Evolutionary conservation across 192 early-diverging fungal species (phyloP), one percentile per base, ranked within the genome.

Genomic region (Podila minutissima): DNA sequence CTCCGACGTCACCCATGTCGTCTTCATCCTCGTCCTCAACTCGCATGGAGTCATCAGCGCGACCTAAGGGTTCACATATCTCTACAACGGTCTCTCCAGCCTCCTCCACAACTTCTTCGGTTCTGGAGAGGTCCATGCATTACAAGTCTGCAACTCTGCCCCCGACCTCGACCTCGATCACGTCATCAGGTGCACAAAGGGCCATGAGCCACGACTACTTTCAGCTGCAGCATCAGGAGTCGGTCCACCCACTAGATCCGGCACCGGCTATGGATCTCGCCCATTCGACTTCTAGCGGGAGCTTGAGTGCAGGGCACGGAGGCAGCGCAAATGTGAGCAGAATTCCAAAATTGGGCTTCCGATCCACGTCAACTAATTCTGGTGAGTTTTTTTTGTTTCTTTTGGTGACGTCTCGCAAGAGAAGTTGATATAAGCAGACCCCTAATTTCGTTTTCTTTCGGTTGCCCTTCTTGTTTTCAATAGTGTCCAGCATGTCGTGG

Each of bases 181-280:
- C 20, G 35, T 26, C 49, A 22, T 32, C 15, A 37, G 26, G 28
- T 28, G 6, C 10, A 7, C 19, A 29, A 38, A 62, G 32, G 24
- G 33, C 35, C 15, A 29, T 28, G 59, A 19, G 29, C 15, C 41
- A 29, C 24, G 53, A 55, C 24, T 32, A 50, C n/a, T 22, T 20
- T 9, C 46, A 46, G 28, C 35, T 33, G 37, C 58, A 62, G 9
- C 13, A 74, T 50, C 58, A 53, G 50, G 66, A 74, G 4, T 64
- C 74, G 3, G 58, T 75, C 35, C 74, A 75, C 37, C 74, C 74
- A 4, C 38, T 75, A 20, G 74, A 75, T 29, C 66, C 74, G 5
- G 51, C 10, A 0, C 65, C 73, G 11, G 26, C 38, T 5, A 51
- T 67, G 64, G 2, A 49, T 6, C 24, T 33, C 19, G 48, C 62